Conservation (phyloP, 179 eudicot species). For the Nepenthes alata region DNA sequence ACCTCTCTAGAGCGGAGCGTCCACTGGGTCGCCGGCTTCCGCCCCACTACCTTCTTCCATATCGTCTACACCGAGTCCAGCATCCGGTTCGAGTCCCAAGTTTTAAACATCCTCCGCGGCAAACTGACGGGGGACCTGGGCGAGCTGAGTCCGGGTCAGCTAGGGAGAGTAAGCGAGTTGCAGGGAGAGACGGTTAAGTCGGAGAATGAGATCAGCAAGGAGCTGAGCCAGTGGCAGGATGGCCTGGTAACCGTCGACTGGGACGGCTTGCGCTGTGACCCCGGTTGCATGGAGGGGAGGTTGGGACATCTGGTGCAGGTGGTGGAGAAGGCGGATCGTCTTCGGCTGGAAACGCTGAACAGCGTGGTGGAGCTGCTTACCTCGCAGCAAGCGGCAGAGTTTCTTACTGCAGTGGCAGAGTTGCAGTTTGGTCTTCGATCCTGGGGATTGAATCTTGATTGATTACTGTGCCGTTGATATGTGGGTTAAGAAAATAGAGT, state of each 20-base stretch:
- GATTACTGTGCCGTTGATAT: neutral
- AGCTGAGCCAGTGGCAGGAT: slow-evolving; percentile 68
- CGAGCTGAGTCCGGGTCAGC: slow-evolving; percentile 51
- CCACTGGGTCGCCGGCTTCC: slow-evolving; percentile 65
- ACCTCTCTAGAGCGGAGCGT: slow-evolving; percentile 58
- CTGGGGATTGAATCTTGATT: slow-evolving; percentile 35
- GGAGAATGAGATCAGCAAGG: slow-evolving; percentile 56
- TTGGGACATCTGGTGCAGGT: slow-evolving; percentile 8
- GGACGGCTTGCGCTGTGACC: slow-evolving; percentile 26
- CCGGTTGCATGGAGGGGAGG: slow-evolving; percentile 11
- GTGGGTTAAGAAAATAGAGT: too few relatives aligned
- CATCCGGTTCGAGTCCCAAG: slow-evolving; percentile 43
- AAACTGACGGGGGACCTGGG: slow-evolving; percentile 55
- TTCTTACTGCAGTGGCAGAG: slow-evolving; percentile 59
- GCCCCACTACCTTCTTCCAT: slow-evolving; percentile 82
- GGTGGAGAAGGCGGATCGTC: slow-evolving; percentile 16
- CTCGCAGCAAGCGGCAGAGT: slow-evolving; percentile 37
- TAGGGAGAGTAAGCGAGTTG: slow-evolving; percentile 53
- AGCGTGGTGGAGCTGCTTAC: slow-evolving; percentile 41
- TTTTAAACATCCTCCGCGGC: slow-evolving; percentile 44
- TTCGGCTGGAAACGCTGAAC: slow-evolving; percentile 25
- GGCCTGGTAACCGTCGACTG: slow-evolving; percentile 20
- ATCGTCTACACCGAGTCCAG: slow-evolving; percentile 65
- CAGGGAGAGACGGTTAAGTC: slow-evolving; percentile 57
- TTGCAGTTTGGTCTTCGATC: slow-evolving; percentile 48